Percentiles rank a stretch among this genome's conserved stretches.
Conservation (phyloP, 164 flowering plant genomes). For the Magnolia sinica region DNA sequence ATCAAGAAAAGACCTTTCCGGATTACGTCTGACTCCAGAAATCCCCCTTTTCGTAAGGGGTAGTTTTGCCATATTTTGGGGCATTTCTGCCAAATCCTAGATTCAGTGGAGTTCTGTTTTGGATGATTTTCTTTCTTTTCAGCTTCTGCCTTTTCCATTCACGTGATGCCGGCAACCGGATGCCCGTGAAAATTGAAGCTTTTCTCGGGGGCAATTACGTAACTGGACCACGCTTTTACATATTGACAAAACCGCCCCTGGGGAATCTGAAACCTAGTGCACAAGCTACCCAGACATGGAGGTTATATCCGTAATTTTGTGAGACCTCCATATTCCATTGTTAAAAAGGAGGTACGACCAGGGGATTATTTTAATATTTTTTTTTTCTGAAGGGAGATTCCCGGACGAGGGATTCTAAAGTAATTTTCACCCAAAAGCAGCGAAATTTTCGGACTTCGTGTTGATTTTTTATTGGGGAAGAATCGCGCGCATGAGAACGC, state of each 20-base stretch:
- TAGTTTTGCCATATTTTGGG: no score
- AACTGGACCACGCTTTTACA: background rate
- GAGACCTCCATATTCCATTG: background rate
- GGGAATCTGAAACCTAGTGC: background rate
- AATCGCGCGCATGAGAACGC: background rate
- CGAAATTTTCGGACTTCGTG: conserved; percentile 9
- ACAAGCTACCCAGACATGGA: background rate
- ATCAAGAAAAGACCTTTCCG: background rate
- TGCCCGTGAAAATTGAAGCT: background rate
- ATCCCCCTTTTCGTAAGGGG: background rate
- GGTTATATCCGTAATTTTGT: background rate
- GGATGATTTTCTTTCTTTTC: background rate
- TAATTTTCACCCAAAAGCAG: conserved; percentile 9
- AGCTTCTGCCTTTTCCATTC: background rate
- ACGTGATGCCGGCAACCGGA: background rate
- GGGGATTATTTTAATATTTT: background rate
- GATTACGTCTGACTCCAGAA: background rate
- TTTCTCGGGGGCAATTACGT: background rate
- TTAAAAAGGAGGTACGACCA: no score
- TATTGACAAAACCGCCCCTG: background rate
- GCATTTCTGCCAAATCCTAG: background rate
- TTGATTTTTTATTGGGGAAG: conserved; percentile 7
- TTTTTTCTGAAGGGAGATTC: conserved; percentile 13
- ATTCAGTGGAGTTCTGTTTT: background rate
- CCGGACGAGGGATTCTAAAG: background rate